Percentiles rank a stretch among this genome's conserved stretches.
These are phyloP conservation scores for Arabidopsis suecica DNA, from an alignment of 345 rosid genomes.

Conservation along the genomic window DNA sequence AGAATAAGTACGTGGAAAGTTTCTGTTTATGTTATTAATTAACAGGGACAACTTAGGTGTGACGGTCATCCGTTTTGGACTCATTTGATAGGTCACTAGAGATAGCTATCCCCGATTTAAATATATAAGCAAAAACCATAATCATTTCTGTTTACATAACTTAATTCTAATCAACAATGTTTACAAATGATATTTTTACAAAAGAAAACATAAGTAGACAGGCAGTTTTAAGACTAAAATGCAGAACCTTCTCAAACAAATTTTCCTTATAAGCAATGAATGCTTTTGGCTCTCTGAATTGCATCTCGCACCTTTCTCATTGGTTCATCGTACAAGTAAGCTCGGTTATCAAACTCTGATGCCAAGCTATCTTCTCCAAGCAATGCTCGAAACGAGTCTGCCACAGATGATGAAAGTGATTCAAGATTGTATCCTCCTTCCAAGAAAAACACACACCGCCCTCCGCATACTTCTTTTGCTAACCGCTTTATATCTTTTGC, in stretches of 20 bases:
- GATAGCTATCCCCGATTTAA: neutral
- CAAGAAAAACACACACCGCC: slow-evolving; percentile 86
- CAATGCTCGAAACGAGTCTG: slow-evolving; percentile 85
- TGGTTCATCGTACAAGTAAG: slow-evolving; percentile 87
- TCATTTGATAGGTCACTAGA: neutral
- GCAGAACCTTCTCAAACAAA: slow-evolving; percentile 1
- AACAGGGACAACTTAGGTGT: slow-evolving; percentile 13
- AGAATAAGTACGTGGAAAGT: slow-evolving; percentile 13
- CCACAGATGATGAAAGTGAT: slow-evolving; percentile 82
- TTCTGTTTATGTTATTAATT: slow-evolving; percentile 4
- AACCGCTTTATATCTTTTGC: slow-evolving; percentile 79
- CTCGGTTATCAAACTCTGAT: slow-evolving; percentile 76
- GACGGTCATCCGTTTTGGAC: slow-evolving; percentile 18
- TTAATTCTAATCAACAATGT: neutral
- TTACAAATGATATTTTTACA: neutral
- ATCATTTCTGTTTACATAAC: neutral
- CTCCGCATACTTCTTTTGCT: slow-evolving; percentile 81
- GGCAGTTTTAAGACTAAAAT: neutral
- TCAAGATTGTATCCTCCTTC: slow-evolving; percentile 97
- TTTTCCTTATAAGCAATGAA: slow-evolving; percentile 65
- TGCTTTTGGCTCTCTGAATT: slow-evolving; percentile 66
- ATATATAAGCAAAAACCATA: neutral
- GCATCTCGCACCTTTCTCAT: slow-evolving; percentile 68
- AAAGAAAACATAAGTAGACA: neutral
- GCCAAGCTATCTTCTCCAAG: slow-evolving; percentile 83